Base-by-base conservation (phyloP, 2,329 filamentous ascomycete genomes). In the Talaromyces sp. region DNA sequence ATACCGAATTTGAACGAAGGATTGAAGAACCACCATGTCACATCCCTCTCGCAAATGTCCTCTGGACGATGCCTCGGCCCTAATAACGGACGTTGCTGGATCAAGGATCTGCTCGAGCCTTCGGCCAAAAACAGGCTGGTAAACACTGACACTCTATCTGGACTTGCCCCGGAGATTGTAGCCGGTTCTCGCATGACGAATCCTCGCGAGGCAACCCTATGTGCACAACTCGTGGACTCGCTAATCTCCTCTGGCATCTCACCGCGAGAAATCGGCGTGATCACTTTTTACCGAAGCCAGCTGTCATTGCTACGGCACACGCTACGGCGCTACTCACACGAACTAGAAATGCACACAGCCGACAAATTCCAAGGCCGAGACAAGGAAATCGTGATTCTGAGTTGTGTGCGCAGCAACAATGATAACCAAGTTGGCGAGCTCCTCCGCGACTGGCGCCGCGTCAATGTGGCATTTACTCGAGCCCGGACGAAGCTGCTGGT, bases 361-460 rank as follows among this genome's bases (percentile, higher is more conserved):
- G 94, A 99, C 75, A 91, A 93, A 51, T 99, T 96, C 74, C 94
- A 99, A 73, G 94, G 94, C 7, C 85, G 94, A 10, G 94, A 99
- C 76, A 99, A 99, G 72, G 92, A 96, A 70, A 88, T 96, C 2
- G 85, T 97, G 0, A 85, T 99, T 14, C 83, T 99, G 9, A 91
- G 86, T 59, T 87, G 96, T 31, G 94, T 97, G 14, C 85, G 94
- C 31, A 93, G 87, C 72, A 99, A 99, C 68, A 87, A 92, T 24
- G 83, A 84, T 1, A 85, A 87, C 63, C 85, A 83, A 55, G 92
- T 99, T n/a, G 94, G 94, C 19, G 94, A 97, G 59, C 75, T 99
- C 52, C 80, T 99, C 29, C 90, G 89, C 62, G 94, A 99, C 74
- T 95, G 92, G 89, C 81, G 94, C 59, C 81, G 94, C 54, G 92